phyloP scores from a whole-genome alignment of 2,329 filamentous ascomycete species.

The Paraphaeosphaeria sporulosa region DNA sequence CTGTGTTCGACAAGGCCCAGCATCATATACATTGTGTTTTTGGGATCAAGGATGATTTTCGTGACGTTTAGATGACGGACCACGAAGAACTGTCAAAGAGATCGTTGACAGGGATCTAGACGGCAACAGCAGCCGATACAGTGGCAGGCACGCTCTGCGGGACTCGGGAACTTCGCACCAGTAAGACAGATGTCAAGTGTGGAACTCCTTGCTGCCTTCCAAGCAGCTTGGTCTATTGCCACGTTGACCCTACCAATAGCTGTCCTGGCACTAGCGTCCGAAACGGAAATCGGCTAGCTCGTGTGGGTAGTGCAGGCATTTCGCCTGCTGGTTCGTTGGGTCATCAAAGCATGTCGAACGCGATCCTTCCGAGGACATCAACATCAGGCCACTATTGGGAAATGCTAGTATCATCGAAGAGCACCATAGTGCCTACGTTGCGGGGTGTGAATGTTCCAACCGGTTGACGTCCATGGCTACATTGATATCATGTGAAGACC shows the following conservation, averaged over 20 bases:
- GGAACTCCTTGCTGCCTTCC: neutral
- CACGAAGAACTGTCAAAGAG: neutral
- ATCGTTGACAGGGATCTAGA: neutral
- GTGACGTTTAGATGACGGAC: constrained; percentile 4
- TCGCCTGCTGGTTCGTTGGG: no score
- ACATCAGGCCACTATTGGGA: no score
- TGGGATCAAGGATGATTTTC: neutral
- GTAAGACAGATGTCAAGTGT: neutral
- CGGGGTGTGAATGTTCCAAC: no score
- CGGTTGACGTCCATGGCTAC: no score
- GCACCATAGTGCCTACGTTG: no score
- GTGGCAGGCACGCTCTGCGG: neutral
- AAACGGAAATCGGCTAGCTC: neutral
- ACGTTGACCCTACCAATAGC: neutral
- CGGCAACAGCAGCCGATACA: neutral
- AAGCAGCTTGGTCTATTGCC: no score
- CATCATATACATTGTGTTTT: neutral
- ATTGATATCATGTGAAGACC: no score
- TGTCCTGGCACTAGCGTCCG: neutral
- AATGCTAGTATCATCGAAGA: no score
- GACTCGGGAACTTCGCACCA: neutral
- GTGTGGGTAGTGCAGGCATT: neutral
- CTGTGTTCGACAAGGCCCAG: neutral
- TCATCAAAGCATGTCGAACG: no score
- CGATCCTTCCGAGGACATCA: no score